phyloP scores from a whole-genome alignment of 345 rosid genomes.

The Eucalyptus pauciflora region DNA sequence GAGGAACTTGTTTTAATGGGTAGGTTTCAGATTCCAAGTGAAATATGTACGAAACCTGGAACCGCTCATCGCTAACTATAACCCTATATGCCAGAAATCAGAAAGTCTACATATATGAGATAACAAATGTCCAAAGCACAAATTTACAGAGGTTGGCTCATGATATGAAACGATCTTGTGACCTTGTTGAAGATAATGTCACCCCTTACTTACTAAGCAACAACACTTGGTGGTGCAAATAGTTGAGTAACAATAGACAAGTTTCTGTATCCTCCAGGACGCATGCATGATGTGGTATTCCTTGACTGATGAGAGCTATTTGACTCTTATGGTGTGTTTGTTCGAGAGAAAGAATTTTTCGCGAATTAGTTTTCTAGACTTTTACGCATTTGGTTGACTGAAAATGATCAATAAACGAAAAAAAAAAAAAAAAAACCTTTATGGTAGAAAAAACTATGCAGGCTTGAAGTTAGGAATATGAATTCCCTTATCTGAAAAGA shows the following conservation, averaged over 20 bases:
- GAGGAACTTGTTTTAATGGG: accelerated
- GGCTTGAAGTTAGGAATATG: not conserved
- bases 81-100: not conserved
- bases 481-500: not conserved
- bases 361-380: not conserved
- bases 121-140: not conserved
- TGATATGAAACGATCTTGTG: not conserved
- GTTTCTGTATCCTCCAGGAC: not conserved
- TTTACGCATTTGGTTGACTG: not conserved
- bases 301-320: not conserved
- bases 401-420: not conserved
- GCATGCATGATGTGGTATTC: not conserved
- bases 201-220: not conserved
- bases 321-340: not conserved
- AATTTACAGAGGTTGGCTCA: not conserved
- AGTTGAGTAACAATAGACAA: not conserved
- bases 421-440: not conserved
- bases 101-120: not conserved
- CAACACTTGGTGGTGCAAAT: not conserved
- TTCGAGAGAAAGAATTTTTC: not conserved
- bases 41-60: accelerated
- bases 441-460: not conserved
- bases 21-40: no score
- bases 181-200: not conserved
- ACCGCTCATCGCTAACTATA: no score